Conservation (phyloP, 208 protist species). For the Leishmania aethiopica region DNA sequence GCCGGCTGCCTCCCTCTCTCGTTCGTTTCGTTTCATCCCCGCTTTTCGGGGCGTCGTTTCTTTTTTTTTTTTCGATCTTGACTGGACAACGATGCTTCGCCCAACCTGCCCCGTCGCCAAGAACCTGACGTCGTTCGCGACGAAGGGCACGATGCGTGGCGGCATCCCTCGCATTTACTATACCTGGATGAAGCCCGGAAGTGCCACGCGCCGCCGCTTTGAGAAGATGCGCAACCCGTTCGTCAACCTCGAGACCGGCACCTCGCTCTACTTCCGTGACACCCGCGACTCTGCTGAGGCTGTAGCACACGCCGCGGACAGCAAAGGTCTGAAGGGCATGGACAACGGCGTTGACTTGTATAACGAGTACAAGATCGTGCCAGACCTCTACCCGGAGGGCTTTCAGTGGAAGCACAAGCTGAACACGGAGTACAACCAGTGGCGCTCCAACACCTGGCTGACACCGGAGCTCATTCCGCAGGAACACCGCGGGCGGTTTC, state of each 20-base stretch:
- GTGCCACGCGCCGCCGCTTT: slow-evolving; percentile 89
- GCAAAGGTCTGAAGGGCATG: slow-evolving; percentile 92
- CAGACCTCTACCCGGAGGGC: slow-evolving; percentile 92
- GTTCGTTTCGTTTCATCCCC: background rate
- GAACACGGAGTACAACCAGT: slow-evolving; percentile 95
- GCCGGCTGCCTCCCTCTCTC: background rate
- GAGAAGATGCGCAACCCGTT: slow-evolving; percentile 96
- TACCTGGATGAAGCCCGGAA: slow-evolving; percentile 92
- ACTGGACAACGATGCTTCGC: slow-evolving; percentile 50
- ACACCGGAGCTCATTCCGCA: slow-evolving; percentile 92
- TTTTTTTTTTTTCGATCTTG: background rate
- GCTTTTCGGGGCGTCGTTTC: background rate
- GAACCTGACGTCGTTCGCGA: slow-evolving; percentile 88
- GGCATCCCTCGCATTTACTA: slow-evolving; percentile 94
- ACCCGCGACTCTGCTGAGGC: slow-evolving; percentile 89
- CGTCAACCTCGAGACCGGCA: slow-evolving; percentile 91
- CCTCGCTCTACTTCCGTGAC: slow-evolving; percentile 92
- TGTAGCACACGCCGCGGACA: slow-evolving; percentile 83
- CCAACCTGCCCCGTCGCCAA: slow-evolving; percentile 41
- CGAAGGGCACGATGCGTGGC: slow-evolving; percentile 91
- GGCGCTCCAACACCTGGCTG: slow-evolving; percentile 94
- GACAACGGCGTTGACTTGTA: slow-evolving; percentile 92
- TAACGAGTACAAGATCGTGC: slow-evolving; percentile 94
- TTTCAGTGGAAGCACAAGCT: slow-evolving; percentile 95
- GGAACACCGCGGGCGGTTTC: slow-evolving; percentile 92